A percentile compares a stretch with the other conserved stretches of the same genome.
phyloP scores from a whole-genome alignment of 1,139 yeast genomes.

The Kazachstania sp. region DNA sequence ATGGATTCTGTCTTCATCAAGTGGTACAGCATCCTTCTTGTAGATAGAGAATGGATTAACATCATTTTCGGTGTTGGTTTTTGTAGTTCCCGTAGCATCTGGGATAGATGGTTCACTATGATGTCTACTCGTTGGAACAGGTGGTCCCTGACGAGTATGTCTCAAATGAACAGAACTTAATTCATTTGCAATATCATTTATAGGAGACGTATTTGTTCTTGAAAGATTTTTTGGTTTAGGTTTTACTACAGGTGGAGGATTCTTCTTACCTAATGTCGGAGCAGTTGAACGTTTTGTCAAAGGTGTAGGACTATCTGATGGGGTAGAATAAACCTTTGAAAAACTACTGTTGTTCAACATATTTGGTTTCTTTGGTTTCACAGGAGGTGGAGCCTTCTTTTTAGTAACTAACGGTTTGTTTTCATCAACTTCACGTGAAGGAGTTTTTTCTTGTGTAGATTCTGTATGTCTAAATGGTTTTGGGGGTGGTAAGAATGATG shows the following conservation, averaged over 20 bases:
- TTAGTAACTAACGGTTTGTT: slow-evolving; percentile 3
- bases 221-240: slow-evolving; percentile 8
- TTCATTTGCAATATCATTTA: slow-evolving; percentile 4
- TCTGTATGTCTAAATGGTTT: slow-evolving; percentile 8
- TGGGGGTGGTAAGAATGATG: slow-evolving; percentile 20
- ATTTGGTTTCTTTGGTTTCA: not conserved
- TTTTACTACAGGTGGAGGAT: slow-evolving; percentile 8
- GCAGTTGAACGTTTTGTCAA: not conserved
- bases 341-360: not conserved
- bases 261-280: slow-evolving; percentile 1
- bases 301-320: not conserved
- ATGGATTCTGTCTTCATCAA: slow-evolving; percentile 28
- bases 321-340: not conserved
- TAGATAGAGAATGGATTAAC: slow-evolving; percentile 33
- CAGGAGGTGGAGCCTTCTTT: not conserved
- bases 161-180: slow-evolving; percentile 1
- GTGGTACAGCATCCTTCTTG: slow-evolving; percentile 33
- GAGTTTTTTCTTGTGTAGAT: not conserved
- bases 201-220: not conserved
- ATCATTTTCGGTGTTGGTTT: slow-evolving; percentile 7
- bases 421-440: not conserved
- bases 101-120: not conserved
- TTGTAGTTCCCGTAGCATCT: not conserved
- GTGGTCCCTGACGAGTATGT: not conserved
- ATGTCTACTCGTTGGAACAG: not conserved